Evolutionary conservation across 164 flowering plant genomes (phyloP).

Genomic region (Cinnamomum micranthum): DNA sequence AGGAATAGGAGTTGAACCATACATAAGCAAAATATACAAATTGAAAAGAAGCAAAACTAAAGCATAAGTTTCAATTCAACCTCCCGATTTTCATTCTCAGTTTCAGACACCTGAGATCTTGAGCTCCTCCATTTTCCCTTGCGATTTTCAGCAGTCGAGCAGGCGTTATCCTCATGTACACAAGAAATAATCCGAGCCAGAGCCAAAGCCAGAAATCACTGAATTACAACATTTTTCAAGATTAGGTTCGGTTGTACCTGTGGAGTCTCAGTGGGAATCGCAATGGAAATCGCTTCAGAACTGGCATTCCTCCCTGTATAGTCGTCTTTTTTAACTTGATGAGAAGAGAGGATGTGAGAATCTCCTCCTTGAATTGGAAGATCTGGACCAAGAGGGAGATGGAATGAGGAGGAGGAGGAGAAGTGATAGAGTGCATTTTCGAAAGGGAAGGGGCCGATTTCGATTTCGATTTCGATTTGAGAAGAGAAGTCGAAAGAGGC

Average conservation of each 20-base stretch:
- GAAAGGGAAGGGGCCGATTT: constrained; percentile 33
- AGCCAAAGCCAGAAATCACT: neutral
- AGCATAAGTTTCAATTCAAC: neutral
- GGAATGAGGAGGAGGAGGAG: constrained; percentile 49
- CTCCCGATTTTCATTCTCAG: constrained; percentile 7
- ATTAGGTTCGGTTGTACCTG: neutral
- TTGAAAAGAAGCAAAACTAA: neutral
- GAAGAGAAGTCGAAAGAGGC: constrained; percentile 22
- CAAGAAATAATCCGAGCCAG: neutral
- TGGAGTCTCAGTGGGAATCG: neutral
- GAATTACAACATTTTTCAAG: neutral
- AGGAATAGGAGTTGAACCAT: neutral
- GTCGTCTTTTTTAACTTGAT: neutral
- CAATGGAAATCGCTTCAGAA: neutral
- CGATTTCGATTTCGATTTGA: constrained; percentile 19
- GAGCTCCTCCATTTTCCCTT: constrained; percentile 1
- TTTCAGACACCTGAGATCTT: neutral
- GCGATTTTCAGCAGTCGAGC: neutral
- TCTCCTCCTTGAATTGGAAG: no score
- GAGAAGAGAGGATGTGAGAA: neutral
- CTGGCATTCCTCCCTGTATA: constrained; percentile 5
- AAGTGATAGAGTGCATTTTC: constrained; percentile 50
- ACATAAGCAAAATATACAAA: neutral
- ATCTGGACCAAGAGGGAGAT: constrained; percentile 38
- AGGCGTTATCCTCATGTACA: neutral